Conservation (phyloP, 2,329 filamentous ascomycete species). For the Leptoxyphium fumago region DNA sequence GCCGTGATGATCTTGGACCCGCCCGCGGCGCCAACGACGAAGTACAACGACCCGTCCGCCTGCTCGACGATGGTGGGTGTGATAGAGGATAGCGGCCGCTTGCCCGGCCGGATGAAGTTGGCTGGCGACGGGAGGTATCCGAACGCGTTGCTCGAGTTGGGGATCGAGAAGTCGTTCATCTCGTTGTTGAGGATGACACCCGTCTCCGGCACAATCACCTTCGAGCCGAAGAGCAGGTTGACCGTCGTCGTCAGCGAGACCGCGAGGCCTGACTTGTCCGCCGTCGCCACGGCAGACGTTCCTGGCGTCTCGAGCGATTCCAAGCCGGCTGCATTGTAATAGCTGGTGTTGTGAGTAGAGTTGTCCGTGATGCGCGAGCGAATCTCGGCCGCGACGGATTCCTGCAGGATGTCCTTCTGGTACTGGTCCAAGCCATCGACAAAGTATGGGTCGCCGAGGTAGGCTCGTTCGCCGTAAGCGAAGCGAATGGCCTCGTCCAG, state of each 20-base stretch:
- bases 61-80: constrained; percentile 63
- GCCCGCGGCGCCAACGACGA: constrained; percentile 61
- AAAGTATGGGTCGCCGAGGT: constrained; percentile 70
- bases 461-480: constrained; percentile 61
- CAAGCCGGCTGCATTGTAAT: constrained; percentile 56
- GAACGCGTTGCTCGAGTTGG: constrained; percentile 62
- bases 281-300: constrained; percentile 58
- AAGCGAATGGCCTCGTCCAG: constrained; percentile 83
- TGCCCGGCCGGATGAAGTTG: constrained; percentile 70
- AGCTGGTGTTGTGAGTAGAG: constrained; percentile 53
- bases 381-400: constrained; percentile 43
- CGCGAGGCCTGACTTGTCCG: constrained; percentile 59
- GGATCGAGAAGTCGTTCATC: constrained; percentile 69
- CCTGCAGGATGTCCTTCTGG: constrained; percentile 53
- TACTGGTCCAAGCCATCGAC: constrained; percentile 47
- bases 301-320: constrained; percentile 57
- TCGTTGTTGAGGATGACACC: constrained; percentile 59
- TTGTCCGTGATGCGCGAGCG: constrained; percentile 56
- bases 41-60: constrained; percentile 49
- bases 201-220: constrained; percentile 64
- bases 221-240: constrained; percentile 72
- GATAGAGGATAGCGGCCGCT: constrained; percentile 73
- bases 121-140: constrained; percentile 65
- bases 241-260: constrained; percentile 75
- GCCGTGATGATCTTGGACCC: constrained; percentile 72